A percentile compares a stretch with the other conserved stretches of the same genome.
phyloP scores from a whole-genome alignment of 495 filamentous ascomycete genomes.

The Xylaria sp. region DNA sequence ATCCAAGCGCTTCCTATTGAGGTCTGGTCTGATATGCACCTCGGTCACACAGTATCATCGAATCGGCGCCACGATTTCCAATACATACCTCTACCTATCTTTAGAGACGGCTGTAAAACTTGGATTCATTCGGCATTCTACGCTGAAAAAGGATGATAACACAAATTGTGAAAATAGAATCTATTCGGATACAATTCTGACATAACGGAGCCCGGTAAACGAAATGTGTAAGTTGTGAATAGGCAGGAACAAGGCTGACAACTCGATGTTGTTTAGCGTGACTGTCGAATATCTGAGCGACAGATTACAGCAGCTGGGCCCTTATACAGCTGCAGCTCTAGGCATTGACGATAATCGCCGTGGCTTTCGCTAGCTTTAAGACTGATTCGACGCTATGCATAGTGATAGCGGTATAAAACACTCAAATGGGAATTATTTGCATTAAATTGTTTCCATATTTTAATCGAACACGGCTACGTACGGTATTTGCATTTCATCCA shows the following conservation, averaged over 20 bases:
- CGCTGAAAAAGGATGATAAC: not conserved
- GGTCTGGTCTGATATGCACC: constrained; percentile 16
- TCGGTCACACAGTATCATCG: constrained; percentile 16
- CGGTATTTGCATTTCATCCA: not conserved
- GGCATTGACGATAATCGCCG: not conserved
- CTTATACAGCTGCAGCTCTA: not conserved
- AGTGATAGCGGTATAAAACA: not conserved
- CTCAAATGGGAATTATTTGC: not conserved
- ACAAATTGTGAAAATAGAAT: not conserved
- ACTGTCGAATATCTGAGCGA: not conserved
- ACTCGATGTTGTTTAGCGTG: not conserved
- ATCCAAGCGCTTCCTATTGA: constrained; percentile 1
- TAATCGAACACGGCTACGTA: not conserved
- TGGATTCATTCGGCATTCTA: not conserved
- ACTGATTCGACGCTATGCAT: not conserved
- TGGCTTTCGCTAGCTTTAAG: not conserved
- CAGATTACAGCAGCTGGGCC: not conserved
- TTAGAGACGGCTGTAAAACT: not conserved
- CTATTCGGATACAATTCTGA: no score
- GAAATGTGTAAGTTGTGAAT: not conserved
- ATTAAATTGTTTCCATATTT: not conserved
- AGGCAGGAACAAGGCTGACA: not conserved
- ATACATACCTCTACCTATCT: not conserved
- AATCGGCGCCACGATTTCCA: constrained; percentile 12
- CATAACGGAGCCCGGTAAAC: not conserved